These are phyloP conservation scores for Aspergillus felis DNA, from an alignment of 2,329 filamentous ascomycete genomes.

Conservation along the genomic window DNA sequence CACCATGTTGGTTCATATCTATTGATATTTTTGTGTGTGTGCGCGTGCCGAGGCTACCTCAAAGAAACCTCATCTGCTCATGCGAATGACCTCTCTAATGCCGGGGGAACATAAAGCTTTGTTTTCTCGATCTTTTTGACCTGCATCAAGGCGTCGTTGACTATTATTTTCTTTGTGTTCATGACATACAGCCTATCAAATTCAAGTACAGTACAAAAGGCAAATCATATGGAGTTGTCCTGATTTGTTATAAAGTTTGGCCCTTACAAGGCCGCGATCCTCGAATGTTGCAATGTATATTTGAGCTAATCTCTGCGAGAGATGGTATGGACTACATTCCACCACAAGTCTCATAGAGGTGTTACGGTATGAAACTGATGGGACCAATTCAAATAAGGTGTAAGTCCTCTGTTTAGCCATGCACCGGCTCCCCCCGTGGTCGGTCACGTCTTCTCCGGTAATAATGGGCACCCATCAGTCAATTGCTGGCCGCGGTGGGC, in stretches of 20 bases:
- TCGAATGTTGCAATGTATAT: too few species aligned
- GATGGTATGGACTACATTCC: background rate
- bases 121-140: slow-evolving; percentile 7
- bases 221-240: background rate
- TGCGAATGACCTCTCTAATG: background rate
- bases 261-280: too few species aligned
- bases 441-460: background rate
- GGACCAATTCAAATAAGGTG: background rate
- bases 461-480: background rate
- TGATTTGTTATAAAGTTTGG: background rate
- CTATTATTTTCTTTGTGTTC: background rate
- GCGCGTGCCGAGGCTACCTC: background rate
- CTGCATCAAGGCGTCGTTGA: slow-evolving; percentile 19
- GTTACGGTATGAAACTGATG: background rate
- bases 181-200: background rate
- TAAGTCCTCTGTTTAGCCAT: background rate
- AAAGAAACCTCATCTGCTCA: background rate
- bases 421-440: background rate
- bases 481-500: background rate
- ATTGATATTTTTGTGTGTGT: background rate
- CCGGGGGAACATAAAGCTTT: slow-evolving; percentile 4
- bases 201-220: background rate
- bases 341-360: background rate
- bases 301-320: background rate
- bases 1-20: background rate